Evolutionary conservation across 139 green algal species (phyloP).

Genomic region (Volvox reticuliferus): DNA sequence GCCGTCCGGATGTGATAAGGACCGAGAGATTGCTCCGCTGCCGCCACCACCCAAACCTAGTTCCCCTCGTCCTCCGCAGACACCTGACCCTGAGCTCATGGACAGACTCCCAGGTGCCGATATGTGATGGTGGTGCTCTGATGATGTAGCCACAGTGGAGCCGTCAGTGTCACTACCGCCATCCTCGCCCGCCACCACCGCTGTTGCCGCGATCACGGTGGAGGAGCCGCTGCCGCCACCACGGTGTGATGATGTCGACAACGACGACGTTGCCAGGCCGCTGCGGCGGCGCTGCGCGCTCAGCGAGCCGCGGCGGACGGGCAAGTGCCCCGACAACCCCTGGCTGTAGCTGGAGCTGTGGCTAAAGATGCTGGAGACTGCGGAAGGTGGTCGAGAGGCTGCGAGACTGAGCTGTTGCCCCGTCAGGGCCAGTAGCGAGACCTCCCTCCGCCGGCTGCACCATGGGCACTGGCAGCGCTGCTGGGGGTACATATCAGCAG

Average conservation of each 20-base stretch:
- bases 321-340: slow-evolving; percentile 7
- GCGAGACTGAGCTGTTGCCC: slow-evolving; percentile 1
- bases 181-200: background rate
- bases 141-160: background rate
- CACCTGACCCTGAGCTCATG: background rate
- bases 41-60: too few species aligned
- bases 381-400: background rate
- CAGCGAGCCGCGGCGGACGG: background rate
- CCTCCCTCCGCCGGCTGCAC: slow-evolving; percentile 40
- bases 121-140: background rate
- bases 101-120: background rate
- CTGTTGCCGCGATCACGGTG: background rate
- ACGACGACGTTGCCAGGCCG: background rate
- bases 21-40: background rate
- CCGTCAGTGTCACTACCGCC: background rate
- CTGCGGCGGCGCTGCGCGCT: background rate
- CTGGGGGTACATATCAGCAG: slow-evolving; percentile 46
- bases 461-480: slow-evolving; percentile 54
- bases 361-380: background rate
- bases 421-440: background rate
- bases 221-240: background rate
- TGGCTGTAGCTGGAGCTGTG: background rate
- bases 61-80: too few species aligned
- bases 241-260: background rate
- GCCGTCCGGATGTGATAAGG: background rate